Conservation (phyloP, 1,284 basidiomycete genomes). For the Pyrrhoderma noxium region DNA sequence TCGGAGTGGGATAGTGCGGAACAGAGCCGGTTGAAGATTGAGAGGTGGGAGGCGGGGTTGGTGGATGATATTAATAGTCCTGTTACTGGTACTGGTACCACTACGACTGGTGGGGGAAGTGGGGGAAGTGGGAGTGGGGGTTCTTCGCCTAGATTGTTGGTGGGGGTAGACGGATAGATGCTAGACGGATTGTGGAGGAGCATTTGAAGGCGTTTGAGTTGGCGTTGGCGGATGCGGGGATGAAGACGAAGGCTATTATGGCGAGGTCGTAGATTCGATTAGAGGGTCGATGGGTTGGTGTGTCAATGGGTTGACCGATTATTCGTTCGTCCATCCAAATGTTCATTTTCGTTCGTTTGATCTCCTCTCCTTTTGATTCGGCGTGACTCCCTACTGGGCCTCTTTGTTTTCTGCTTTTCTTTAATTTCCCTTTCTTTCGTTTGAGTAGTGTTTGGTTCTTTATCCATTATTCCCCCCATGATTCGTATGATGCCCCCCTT, state of each 20-base stretch:
- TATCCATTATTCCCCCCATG: too few relatives aligned
- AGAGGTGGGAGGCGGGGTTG: slow-evolving; percentile 66
- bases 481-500: too few relatives aligned
- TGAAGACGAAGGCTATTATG: slow-evolving; percentile 72
- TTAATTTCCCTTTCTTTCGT: too few relatives aligned
- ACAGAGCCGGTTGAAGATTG: slow-evolving; percentile 62
- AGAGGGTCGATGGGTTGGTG: too few relatives aligned
- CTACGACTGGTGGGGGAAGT: slow-evolving; percentile 26
- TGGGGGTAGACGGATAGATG: slow-evolving; percentile 45
- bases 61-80: slow-evolving; percentile 31
- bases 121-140: too few relatives aligned
- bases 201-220: slow-evolving; percentile 66
- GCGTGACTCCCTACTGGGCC: too few relatives aligned
- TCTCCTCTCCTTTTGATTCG: too few relatives aligned
- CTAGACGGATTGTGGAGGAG: slow-evolving; percentile 61
- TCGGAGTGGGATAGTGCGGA: slow-evolving; percentile 77
- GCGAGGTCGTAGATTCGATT: slow-evolving; percentile 46
- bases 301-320: too few relatives aligned
- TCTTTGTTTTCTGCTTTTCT: too few relatives aligned
- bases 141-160: slow-evolving; percentile 26
- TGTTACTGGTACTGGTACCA: background rate
- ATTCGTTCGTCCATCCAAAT: too few relatives aligned
- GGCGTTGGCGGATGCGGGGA: slow-evolving; percentile 59
- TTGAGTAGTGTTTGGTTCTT: too few relatives aligned
- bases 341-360: too few relatives aligned